Evolutionary conservation across 2,329 filamentous ascomycete species (phyloP).

Genomic region (Orbilia ellipsospora): DNA sequence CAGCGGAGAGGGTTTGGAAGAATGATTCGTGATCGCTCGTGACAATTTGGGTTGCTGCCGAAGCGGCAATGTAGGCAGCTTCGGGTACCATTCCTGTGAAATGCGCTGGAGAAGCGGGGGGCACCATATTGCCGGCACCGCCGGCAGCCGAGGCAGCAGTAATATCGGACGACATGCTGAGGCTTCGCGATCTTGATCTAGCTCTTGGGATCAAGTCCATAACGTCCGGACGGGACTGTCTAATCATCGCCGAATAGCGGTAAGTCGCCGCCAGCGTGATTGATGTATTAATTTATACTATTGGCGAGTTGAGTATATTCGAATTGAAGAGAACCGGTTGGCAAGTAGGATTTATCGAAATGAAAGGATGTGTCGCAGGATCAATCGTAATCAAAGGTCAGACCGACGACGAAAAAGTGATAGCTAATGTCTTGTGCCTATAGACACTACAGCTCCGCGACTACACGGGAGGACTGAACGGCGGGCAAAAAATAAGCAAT

Average conservation of each 20-base stretch:
- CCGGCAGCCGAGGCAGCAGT: slow-evolving; percentile 37
- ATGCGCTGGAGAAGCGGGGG: slow-evolving; percentile 64
- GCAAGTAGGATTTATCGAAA: too few species aligned
- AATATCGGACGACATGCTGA: slow-evolving; percentile 50
- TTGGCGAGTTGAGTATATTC: too few species aligned
- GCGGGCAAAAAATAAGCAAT: slow-evolving; percentile 32
- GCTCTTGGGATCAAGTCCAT: slow-evolving; percentile 37
- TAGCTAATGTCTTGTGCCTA: background rate
- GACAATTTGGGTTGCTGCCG: slow-evolving; percentile 90
- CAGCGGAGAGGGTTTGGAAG: slow-evolving; percentile 75
- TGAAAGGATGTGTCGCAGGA: background rate
- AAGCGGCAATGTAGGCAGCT: slow-evolving; percentile 86
- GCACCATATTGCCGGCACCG: background rate
- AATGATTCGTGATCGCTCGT: slow-evolving; percentile 86
- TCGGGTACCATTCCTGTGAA: slow-evolving; percentile 77
- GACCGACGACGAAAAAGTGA: slow-evolving; percentile 1
- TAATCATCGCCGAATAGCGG: slow-evolving; percentile 25
- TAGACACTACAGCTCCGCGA: slow-evolving; percentile 24
- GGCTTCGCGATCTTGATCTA: slow-evolving; percentile 47
- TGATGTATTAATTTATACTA: background rate
- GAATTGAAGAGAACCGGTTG: too few species aligned
- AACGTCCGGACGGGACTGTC: slow-evolving; percentile 49
- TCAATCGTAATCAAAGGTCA: slow-evolving; percentile 23
- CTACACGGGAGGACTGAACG: slow-evolving; percentile 37
- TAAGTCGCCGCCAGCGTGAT: background rate